Conservation (phyloP, 495 filamentous ascomycete genomes). For the Xylaria grammica region DNA sequence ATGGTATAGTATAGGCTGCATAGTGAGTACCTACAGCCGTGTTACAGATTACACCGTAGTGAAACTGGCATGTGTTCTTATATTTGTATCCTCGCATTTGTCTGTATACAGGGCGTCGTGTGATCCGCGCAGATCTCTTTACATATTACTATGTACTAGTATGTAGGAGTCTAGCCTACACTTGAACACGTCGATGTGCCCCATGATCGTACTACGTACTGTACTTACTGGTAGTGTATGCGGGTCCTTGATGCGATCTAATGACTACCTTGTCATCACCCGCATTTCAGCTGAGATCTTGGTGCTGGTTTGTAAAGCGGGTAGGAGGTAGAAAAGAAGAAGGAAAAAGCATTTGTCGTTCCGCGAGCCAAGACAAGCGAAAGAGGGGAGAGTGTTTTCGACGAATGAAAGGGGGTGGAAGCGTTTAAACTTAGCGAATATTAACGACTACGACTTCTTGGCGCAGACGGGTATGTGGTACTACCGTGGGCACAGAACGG, state of each 20-base stretch:
- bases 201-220: background rate
- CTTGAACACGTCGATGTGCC: background rate
- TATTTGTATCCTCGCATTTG: too few relatives aligned
- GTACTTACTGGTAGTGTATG: background rate
- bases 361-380: background rate
- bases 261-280: background rate
- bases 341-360: background rate
- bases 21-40: too few relatives aligned
- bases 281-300: conserved; percentile 19
- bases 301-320: background rate
- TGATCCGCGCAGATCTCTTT: background rate
- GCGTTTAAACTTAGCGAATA: background rate
- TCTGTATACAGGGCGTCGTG: too few relatives aligned
- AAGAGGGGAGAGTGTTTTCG: background rate
- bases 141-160: too few relatives aligned
- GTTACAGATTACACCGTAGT: too few relatives aligned
- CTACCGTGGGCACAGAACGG: background rate
- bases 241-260: background rate
- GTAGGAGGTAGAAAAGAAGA: background rate
- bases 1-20: too few relatives aligned
- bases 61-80: too few relatives aligned
- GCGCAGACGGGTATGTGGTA: background rate
- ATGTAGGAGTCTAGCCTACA: background rate
- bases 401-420: background rate
- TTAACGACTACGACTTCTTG: background rate